These are phyloP conservation scores for Rhodotorula diobovata DNA, from an alignment of 768 basidiomycete genomes.

Conservation along the genomic window DNA sequence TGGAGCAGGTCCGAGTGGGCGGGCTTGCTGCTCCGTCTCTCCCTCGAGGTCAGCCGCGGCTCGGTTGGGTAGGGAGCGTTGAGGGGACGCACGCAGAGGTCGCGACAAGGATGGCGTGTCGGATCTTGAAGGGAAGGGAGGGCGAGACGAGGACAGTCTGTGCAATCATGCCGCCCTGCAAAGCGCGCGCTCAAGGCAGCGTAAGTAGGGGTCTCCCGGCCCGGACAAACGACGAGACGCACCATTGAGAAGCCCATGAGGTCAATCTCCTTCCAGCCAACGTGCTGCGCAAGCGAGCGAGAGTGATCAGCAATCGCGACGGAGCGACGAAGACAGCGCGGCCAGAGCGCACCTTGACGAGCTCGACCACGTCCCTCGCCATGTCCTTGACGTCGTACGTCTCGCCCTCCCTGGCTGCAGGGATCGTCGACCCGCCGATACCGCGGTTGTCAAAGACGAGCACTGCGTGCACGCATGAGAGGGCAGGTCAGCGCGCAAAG, in stretches of 20 bases:
- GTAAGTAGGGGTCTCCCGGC: no score
- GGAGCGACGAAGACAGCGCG: no score
- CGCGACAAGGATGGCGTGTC: conserved; percentile 25
- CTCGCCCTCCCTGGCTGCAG: neutral
- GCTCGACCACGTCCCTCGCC: conserved; percentile 12
- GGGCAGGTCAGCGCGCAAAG: neutral
- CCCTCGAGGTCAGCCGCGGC: neutral
- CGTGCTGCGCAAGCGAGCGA: neutral
- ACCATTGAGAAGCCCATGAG: conserved; percentile 36
- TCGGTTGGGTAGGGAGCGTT: neutral
- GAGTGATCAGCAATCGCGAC: neutral
- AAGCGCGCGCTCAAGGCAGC: no score
- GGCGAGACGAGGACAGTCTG: conserved; percentile 12
- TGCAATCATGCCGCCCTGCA: conserved; percentile 29
- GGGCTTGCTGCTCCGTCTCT: conserved; percentile 10
- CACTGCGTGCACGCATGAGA: conserved; percentile 2
- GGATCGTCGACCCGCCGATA: conserved; percentile 20
- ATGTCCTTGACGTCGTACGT: conserved; percentile 4
- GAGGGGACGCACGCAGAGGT: conserved; percentile 23
- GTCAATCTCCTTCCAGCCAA: conserved; percentile 18
- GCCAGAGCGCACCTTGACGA: conserved; percentile 19
- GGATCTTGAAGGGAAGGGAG: conserved; percentile 19
- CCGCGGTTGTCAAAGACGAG: conserved; percentile 36
- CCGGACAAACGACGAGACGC: neutral
- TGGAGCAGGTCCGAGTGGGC: conserved; percentile 31